Evolutionary conservation across 78 protist species (phyloP), one percentile per base, ranked within the genome.

Genomic region (Guillardia theta): DNA sequence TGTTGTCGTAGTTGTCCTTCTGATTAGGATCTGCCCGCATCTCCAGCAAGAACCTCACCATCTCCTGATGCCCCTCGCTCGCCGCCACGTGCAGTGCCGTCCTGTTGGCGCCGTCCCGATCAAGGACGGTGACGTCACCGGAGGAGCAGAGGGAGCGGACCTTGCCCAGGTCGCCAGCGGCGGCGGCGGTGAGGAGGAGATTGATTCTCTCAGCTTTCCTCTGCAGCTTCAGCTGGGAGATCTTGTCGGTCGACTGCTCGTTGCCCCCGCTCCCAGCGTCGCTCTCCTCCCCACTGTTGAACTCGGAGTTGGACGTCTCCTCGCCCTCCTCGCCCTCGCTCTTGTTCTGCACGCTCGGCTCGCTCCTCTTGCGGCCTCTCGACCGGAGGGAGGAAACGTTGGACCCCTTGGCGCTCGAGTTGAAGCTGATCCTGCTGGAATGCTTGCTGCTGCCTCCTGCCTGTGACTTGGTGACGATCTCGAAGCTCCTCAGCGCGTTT

Each of bases 1-100:
- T 97, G 93, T 47, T 76, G 22, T 94, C 95, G 95, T 93, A 95
- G 4, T 95, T 47, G 83, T 96, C 98, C 54, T 58, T 8, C 47
- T 41, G 12, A 18, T 53, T 92, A 22, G 47, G 33, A 64, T 54
- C 50, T 18, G 95, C 96, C 0, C 94, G 96, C 88, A 0, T 10
- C 43, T 54, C 76, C 18, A 94, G 27, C n/a, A 97, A 30, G 39
- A 70, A 0, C 8, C 22, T 27, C 22, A 70, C 87, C 87, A 70
- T 36, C 41, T 70, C 87, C 39, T 15, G 9, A 27, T 70, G 87
- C 47, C 87, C 87, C 87, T 70, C 87, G n/a, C 47, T 37, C 5
- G 87, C 87, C 5, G 87, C 87, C 39, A 70, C 44, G 87, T 70
- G 87, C 39, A 70, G 87, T 1, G 87, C 30, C 39, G 87, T 70